Evolutionary conservation across 2,329 filamentous ascomycete species (phyloP).

Genomic region (Nemania bipapillata): DNA sequence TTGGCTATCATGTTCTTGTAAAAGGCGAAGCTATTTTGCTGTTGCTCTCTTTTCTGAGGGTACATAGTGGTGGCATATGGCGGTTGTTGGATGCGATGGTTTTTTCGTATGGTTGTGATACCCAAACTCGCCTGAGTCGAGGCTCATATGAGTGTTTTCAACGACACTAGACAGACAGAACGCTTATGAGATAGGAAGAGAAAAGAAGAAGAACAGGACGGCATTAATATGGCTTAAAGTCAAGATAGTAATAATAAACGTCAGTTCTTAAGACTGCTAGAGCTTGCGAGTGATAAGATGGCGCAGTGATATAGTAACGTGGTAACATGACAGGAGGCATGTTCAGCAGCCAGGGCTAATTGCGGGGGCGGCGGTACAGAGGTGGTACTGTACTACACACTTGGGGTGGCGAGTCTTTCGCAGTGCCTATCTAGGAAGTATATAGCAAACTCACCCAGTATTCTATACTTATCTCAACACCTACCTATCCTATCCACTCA

Average conservation of each 20-base stretch:
- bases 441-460: no score
- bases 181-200: not conserved
- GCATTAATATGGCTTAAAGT: constrained; percentile 9
- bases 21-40: not conserved
- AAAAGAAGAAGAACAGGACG: not conserved
- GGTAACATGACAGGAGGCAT: no score
- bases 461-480: no score
- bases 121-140: constrained; percentile 25
- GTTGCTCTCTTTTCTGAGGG: constrained; percentile 14
- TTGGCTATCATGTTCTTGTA: constrained; percentile 27
- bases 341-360: no score
- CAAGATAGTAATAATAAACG: constrained; percentile 35
- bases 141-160: constrained; percentile 1
- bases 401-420: no score
- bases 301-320: no score
- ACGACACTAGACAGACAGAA: constrained; percentile 5
- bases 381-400: no score
- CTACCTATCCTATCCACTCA: not conserved
- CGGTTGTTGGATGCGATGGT: constrained; percentile 28
- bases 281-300: no score
- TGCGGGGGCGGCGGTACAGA: no score
- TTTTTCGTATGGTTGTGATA: constrained; percentile 31
- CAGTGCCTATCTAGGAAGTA: no score
- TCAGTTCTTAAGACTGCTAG: constrained; percentile 2
- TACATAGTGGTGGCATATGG: constrained; percentile 23